These are phyloP conservation scores for Stephanodiscus triporus DNA, from an alignment of 108 stramenopile species.

Conservation along the genomic window DNA sequence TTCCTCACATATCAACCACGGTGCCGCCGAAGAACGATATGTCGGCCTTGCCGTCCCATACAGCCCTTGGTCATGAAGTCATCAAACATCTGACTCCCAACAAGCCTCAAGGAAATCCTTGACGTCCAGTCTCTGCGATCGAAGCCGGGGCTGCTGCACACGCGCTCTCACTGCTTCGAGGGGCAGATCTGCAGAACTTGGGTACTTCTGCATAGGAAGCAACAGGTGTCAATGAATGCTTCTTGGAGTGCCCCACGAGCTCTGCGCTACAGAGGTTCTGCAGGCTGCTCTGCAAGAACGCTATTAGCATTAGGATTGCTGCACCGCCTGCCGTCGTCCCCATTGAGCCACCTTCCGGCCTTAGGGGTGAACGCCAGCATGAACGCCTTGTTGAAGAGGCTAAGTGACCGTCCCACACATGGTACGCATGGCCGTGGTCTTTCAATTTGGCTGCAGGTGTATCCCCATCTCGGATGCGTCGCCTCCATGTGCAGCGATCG, in stretches of 20 bases:
- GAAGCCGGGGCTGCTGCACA: conserved; percentile 80
- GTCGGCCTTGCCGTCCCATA: conserved; percentile 83
- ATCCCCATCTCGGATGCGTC: conserved; percentile 74
- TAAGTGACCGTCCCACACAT: conserved; percentile 76
- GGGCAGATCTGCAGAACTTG: conserved; percentile 83
- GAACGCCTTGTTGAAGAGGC: conserved; percentile 83
- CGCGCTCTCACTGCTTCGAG: conserved; percentile 75
- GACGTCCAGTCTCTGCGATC: conserved; percentile 65
- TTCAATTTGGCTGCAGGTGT: conserved; percentile 72
- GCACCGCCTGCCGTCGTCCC: conserved; percentile 58
- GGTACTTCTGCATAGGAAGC: conserved; percentile 78
- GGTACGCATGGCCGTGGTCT: conserved; percentile 74
- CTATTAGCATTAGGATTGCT: conserved; percentile 57
- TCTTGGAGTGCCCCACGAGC: conserved; percentile 86
- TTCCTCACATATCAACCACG: conserved; percentile 75
- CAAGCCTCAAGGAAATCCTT: conserved; percentile 69
- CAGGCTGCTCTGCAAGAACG: conserved; percentile 49
- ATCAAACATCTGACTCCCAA: conserved; percentile 85
- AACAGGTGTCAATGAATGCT: conserved; percentile 79
- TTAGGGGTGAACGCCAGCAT: conserved; percentile 77
- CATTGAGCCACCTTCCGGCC: conserved; percentile 79
- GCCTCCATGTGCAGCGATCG: conserved; percentile 60
- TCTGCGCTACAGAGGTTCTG: conserved; percentile 59
- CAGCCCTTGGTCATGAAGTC: conserved; percentile 84
- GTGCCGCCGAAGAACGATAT: conserved; percentile 83